Base-by-base conservation (phyloP, 495 filamentous ascomycete species). In the Penicillium atrosanguineum region DNA sequence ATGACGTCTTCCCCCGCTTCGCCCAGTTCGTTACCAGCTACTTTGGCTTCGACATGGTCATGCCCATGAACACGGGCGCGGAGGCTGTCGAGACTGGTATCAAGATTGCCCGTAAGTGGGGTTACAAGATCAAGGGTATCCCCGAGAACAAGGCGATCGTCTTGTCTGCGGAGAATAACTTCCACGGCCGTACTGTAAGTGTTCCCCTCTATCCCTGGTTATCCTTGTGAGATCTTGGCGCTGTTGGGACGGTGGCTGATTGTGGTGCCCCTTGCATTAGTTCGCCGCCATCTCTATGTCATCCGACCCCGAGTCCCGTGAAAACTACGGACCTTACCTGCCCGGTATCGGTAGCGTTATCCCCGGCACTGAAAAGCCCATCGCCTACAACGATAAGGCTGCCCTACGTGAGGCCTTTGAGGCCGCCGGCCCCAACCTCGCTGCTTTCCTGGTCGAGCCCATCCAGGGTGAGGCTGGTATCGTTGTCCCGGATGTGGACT, bases 381-480 rank as follows among this genome's bases (percentile, higher is more conserved):
- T 99, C 54, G 80, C 83, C 20, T 99, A 90, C 73, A 92, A 96
- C 69, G 86, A 88, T 67, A 83, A 92, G 56, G 79, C 82, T 15
- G 89, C 94, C 52, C 70, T 99, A 38, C 85, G 90, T 40, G 86
- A 83, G 52, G 89, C 86, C 6, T 79, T 99, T 36, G 83, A 90
- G 63, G 79, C 78, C 28, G 89, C 95, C 59, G 92, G 95, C 8
- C 74, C 83, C 50, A 88, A 94, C 55, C 88, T 91, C 25, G 94
- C 94, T 41, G 94, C 89, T 15, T 95, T 99, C 78, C 83, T 99
- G 38, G 87, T 97, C 19, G 94, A 99, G 71, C 94, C 94, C 12
- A 99, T 99, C 58, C 94, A 99, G 74, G 94, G 94, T 55, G 94
- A 99, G 73, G 94, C 94, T 3, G 94, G 94, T 38, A 96, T 99